Conservation (phyloP, 1,139 yeast species). For the Hyphopichia buzzinii region DNA sequence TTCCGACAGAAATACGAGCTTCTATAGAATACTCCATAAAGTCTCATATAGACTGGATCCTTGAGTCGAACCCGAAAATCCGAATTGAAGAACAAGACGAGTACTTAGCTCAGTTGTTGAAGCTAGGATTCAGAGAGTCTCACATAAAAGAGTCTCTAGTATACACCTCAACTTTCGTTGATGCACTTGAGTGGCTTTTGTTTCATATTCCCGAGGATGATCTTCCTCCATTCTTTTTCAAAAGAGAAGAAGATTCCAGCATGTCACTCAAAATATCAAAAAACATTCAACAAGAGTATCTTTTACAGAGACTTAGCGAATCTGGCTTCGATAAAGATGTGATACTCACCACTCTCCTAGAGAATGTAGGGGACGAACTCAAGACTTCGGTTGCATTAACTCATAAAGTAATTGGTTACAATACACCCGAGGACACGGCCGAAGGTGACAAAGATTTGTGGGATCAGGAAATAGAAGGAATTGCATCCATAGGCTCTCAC, state of each 20-base stretch:
- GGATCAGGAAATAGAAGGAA: slow-evolving; percentile 75
- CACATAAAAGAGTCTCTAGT: slow-evolving; percentile 73
- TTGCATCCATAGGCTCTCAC: slow-evolving; percentile 51
- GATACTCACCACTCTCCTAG: slow-evolving; percentile 47
- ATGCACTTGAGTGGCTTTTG: slow-evolving; percentile 75
- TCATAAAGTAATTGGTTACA: slow-evolving; percentile 30
- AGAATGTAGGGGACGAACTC: slow-evolving; percentile 44
- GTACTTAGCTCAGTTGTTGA: slow-evolving; percentile 21
- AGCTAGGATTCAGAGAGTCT: slow-evolving; percentile 64
- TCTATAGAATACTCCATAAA: slow-evolving; percentile 55
- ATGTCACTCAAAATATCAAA: slow-evolving; percentile 50
- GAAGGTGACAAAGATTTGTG: slow-evolving; percentile 46
- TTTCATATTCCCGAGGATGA: slow-evolving; percentile 95
- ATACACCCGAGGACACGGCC: slow-evolving; percentile 6
- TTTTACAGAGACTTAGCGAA: slow-evolving; percentile 53
- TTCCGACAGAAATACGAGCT: slow-evolving; percentile 47
- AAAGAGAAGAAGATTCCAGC: slow-evolving; percentile 44
- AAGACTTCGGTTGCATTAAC: slow-evolving; percentile 54
- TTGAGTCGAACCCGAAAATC: slow-evolving; percentile 13
- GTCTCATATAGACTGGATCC: slow-evolving; percentile 54
- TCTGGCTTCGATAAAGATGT: slow-evolving; percentile 74
- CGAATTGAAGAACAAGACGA: slow-evolving; percentile 12
- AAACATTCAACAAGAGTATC: slow-evolving; percentile 34
- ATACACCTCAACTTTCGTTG: slow-evolving; percentile 53
- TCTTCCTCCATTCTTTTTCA: slow-evolving; percentile 58